Percentiles rank a stretch among this genome's conserved stretches.
Evolutionary conservation across 1,284 basidiomycete species (phyloP).

Genomic region (Takashimella tepidaria): DNA sequence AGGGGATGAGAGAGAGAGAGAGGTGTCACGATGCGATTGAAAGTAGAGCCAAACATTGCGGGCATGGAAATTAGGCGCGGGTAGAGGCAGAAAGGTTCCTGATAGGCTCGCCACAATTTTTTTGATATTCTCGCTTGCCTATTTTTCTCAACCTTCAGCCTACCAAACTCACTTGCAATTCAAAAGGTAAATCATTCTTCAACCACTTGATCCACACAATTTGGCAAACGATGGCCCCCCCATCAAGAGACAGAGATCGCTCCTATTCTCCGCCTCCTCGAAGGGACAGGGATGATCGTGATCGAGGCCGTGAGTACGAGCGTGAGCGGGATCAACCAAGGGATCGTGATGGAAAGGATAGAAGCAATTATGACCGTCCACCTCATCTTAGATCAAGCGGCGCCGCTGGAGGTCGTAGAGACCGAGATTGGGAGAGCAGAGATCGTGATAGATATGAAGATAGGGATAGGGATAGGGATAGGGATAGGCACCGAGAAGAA

Average conservation of each 20-base stretch:
- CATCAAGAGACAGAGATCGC: constrained; percentile 8
- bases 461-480: constrained; percentile 5
- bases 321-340: background rate
- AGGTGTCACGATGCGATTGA: background rate
- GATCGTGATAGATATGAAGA: constrained; percentile 8
- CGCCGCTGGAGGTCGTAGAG: background rate
- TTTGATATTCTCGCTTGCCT: background rate
- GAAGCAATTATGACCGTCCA: background rate
- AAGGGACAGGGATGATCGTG: constrained; percentile 3
- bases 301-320: constrained; percentile 2
- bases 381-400: constrained; percentile 10
- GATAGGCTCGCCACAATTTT: background rate
- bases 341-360: too few relatives aligned
- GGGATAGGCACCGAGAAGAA: constrained; percentile 9
- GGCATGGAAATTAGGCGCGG: too few relatives aligned
- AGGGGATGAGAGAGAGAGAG: background rate
- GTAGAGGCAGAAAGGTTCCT: too few relatives aligned
- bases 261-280: constrained; percentile 12
- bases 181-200: too few relatives aligned
- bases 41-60: background rate
- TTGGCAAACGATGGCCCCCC: too few relatives aligned
- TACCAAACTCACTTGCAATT: background rate
- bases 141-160: background rate
- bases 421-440: constrained; percentile 3
- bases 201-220: too few relatives aligned